These are phyloP conservation scores for Ramaria rubella DNA, from an alignment of 768 basidiomycete species.

Conservation along the genomic window DNA sequence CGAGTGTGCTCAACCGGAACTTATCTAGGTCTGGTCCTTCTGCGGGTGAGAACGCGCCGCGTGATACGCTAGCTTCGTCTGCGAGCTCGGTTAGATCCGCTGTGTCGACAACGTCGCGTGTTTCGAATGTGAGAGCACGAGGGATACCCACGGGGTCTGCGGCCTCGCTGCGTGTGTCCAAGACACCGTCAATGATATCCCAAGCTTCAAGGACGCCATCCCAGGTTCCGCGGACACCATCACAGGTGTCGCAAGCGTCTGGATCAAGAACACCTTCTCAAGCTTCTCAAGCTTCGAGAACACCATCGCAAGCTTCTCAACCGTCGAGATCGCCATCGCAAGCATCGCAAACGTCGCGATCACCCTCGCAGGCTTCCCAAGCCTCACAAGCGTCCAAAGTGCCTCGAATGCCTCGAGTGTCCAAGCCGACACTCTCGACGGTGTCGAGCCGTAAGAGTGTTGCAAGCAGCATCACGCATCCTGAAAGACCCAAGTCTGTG, in stretches of 20 bases:
- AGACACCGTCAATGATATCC: neutral
- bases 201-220: slow-evolving; percentile 1
- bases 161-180: neutral
- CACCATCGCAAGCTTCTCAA: slow-evolving; percentile 2
- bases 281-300: neutral
- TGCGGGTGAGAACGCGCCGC: slow-evolving; percentile 20
- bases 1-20: slow-evolving; percentile 35
- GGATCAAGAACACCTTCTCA: neutral
- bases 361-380: neutral
- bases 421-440: slow-evolving; percentile 6
- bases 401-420: neutral
- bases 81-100: slow-evolving; percentile 27
- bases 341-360: neutral
- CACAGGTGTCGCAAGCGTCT: slow-evolving; percentile 1
- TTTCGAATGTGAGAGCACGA: slow-evolving; percentile 7
- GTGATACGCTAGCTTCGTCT: slow-evolving; percentile 23
- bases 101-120: slow-evolving; percentile 4
- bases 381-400: neutral
- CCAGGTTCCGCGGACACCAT: neutral
- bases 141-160: slow-evolving; percentile 11
- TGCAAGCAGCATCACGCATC: slow-evolving; percentile 3
- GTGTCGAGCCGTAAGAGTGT: slow-evolving; percentile 9
- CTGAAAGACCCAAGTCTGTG: slow-evolving; percentile 20
- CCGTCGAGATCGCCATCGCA: neutral
- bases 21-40: slow-evolving; percentile 14